Conservation (phyloP, 345 rosid species). For the Ricinus communis region DNA sequence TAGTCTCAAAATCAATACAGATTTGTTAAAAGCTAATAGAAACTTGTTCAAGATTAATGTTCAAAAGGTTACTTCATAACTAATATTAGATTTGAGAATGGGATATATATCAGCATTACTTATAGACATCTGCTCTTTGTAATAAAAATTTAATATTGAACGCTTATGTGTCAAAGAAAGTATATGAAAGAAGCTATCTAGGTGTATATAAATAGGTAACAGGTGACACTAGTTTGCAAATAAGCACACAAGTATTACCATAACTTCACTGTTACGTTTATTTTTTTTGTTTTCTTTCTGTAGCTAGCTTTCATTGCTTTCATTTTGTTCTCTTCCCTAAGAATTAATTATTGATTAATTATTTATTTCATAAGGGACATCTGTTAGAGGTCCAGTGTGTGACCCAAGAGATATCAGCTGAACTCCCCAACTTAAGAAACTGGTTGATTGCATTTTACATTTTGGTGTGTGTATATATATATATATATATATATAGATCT, state of each 20-base stretch:
- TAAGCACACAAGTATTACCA: not conserved
- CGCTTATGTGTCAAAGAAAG: not conserved
- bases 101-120: too few relatives aligned
- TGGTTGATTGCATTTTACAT: conserved; percentile 19
- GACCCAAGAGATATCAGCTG: conserved; percentile 3
- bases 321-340: conserved; percentile 22
- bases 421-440: conserved; percentile 17
- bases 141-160: too few relatives aligned
- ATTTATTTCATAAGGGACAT: conserved; percentile 9
- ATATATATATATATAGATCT: not conserved
- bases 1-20: too few relatives aligned
- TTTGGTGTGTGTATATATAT: not conserved
- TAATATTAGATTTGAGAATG: not conserved
- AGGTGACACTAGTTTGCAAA: not conserved
- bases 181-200: not conserved
- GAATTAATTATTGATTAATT: conserved; percentile 17
- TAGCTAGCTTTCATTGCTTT: conserved; percentile 8
- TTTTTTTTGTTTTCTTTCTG: too few relatives aligned
- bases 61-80: too few relatives aligned
- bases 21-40: too few relatives aligned
- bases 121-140: too few relatives aligned
- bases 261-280: conserved; percentile 13
- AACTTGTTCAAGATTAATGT: too few relatives aligned
- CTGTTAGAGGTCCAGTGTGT: conserved; percentile 12
- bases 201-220: not conserved